Conservation (phyloP, 768 basidiomycete species). For the Guyanaporus albipodus region DNA sequence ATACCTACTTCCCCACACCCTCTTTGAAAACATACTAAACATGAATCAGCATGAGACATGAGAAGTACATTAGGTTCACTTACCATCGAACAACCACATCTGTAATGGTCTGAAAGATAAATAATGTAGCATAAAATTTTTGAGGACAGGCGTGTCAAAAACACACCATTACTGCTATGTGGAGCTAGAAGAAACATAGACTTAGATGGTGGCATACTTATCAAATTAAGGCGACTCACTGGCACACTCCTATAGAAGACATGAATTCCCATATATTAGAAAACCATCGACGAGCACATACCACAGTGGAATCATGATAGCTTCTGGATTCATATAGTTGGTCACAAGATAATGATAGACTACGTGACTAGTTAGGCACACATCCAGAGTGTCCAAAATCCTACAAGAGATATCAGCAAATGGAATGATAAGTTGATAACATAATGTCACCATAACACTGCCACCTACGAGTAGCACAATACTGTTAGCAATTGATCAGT, state of each 20-base stretch:
- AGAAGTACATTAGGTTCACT: background rate
- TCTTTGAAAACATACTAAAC: slow-evolving; percentile 44
- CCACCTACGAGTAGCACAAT: slow-evolving; percentile 33
- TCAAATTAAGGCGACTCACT: slow-evolving; percentile 31
- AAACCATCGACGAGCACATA: slow-evolving; percentile 1
- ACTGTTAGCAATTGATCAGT: slow-evolving; percentile 32
- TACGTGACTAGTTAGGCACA: slow-evolving; percentile 48
- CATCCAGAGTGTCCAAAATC: slow-evolving; percentile 55
- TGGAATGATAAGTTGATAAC: background rate
- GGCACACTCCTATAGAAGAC: slow-evolving; percentile 45
- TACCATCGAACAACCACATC: slow-evolving; percentile 48
- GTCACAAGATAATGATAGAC: slow-evolving; percentile 55
- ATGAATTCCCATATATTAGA: background rate
- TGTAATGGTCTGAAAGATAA: slow-evolving; percentile 38
- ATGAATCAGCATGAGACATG: background rate
- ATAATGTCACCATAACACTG: slow-evolving; percentile 14
- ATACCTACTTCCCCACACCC: slow-evolving; percentile 48
- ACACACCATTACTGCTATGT: slow-evolving; percentile 51
- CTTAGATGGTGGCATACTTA: background rate
- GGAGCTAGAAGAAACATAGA: slow-evolving; percentile 38
- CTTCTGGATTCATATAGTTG: slow-evolving; percentile 48
- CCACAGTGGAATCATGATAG: slow-evolving; percentile 47
- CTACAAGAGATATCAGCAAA: slow-evolving; percentile 1
- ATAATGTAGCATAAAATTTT: background rate
- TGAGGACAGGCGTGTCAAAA: background rate